These are phyloP conservation scores for Plasmodium ovale DNA, from an alignment of 169 alveolate species.

Conservation along the genomic window DNA sequence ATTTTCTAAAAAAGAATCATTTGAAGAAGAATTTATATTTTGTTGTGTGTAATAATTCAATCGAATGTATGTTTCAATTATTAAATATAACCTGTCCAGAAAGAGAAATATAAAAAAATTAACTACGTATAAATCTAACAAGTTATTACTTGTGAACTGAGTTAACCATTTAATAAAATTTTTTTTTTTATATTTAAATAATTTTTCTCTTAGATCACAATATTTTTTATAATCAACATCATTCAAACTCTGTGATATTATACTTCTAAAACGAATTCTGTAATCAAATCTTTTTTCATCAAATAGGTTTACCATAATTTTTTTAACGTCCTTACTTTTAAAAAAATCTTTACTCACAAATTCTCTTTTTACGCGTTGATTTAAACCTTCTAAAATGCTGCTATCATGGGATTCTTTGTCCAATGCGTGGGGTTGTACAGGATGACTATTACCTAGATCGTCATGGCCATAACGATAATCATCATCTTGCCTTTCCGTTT, in stretches of 20 bases:
- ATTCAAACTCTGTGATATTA: slow-evolving; percentile 43
- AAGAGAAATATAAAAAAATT: slow-evolving; percentile 72
- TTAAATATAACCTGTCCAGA: slow-evolving; percentile 57
- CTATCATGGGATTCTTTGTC: background rate
- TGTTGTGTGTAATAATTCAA: slow-evolving; percentile 17
- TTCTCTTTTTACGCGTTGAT: slow-evolving; percentile 33
- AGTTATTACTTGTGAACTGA: slow-evolving; percentile 42
- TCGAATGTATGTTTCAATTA: slow-evolving; percentile 58
- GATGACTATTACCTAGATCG: too few species aligned
- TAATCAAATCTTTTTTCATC: slow-evolving; percentile 58
- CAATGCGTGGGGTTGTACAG: too few species aligned
- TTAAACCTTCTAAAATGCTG: background rate
- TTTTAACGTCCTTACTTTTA: slow-evolving; percentile 41
- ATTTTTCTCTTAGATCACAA: slow-evolving; percentile 68
- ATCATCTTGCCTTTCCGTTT: slow-evolving; percentile 39
- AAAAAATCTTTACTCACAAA: background rate
- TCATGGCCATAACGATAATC: background rate
- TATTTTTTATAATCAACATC: slow-evolving; percentile 48
- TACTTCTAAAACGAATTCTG: slow-evolving; percentile 59
- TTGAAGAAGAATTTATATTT: background rate
- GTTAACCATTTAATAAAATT: slow-evolving; percentile 64
- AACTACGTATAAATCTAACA: slow-evolving; percentile 26
- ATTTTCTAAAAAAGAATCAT: slow-evolving; percentile 8
- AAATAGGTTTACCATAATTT: slow-evolving; percentile 28
- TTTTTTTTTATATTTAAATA: slow-evolving; percentile 72